Evolutionary conservation across 2,329 filamentous ascomycete genomes (phyloP).

Genomic region (Coccinonectria pachysandricola): DNA sequence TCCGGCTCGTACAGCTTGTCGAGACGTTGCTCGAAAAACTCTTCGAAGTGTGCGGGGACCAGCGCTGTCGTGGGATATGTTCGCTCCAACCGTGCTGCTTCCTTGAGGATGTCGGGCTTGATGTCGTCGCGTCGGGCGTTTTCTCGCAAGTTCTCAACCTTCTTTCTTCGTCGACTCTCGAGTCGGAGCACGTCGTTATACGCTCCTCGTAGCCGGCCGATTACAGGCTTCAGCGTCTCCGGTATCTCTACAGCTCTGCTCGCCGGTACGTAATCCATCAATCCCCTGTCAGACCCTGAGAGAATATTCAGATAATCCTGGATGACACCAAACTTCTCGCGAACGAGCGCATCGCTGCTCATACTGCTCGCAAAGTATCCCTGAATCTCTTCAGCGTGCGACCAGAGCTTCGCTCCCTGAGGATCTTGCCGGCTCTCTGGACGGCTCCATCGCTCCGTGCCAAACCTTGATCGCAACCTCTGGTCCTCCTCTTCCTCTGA

Average conservation of each 20-base stretch:
- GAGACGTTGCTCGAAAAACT: constrained; percentile 76
- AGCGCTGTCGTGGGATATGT: constrained; percentile 77
- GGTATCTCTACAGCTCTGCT: constrained; percentile 71
- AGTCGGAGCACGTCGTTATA: constrained; percentile 80
- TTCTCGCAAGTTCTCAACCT: constrained; percentile 66
- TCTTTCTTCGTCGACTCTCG: constrained; percentile 69
- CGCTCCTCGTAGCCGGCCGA: constrained; percentile 63
- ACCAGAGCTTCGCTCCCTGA: constrained; percentile 58
- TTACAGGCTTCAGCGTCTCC: constrained; percentile 68
- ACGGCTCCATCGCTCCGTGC: constrained; percentile 76
- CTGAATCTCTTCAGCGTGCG: constrained; percentile 67
- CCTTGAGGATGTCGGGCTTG: constrained; percentile 68
- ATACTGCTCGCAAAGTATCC: constrained; percentile 66
- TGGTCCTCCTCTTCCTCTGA: constrained; percentile 80
- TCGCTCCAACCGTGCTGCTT: constrained; percentile 76
- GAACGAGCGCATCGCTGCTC: constrained; percentile 51
- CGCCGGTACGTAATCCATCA: constrained; percentile 84
- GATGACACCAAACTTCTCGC: constrained; percentile 67
- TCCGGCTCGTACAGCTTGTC: constrained; percentile 69
- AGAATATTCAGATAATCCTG: constrained; percentile 68
- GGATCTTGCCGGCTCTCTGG: constrained; percentile 59
- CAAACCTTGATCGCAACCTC: constrained; percentile 63
- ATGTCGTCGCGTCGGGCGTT: constrained; percentile 84
- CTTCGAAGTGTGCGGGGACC: constrained; percentile 82
- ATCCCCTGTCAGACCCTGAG: constrained; percentile 65